Evolutionary conservation across 2,329 filamentous ascomycete species (phyloP), one percentile per base, ranked within the genome.

Genomic region (Setomelanomma holmii): DNA sequence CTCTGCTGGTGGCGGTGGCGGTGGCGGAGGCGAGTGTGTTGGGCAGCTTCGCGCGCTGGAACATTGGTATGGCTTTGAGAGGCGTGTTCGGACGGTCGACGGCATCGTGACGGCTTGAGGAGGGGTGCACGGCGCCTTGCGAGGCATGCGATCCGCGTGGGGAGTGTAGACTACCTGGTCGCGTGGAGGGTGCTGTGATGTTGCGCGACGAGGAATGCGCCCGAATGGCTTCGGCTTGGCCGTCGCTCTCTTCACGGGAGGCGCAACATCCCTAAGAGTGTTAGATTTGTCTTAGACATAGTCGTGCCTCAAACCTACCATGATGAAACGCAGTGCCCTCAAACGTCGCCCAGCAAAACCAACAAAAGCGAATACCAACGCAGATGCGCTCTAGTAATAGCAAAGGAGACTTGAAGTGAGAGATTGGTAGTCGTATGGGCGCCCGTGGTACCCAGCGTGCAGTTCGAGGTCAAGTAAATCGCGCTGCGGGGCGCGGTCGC

Each of bases 1-100:
- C 49, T 34, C 50, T 45, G 40, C 43, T 48, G 49, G 56, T 61
- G 38, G 56, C 48, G 20, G 54, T 53, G n/a, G n/a, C 21, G 64
- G 57, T 12, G 64, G n/a, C n/a, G n/a, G n/a, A 60, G 34, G 57
- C 55, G 43, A 71, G 66, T 2, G 64, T 63, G 20, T 53, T 58
- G n/a, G 71, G 71, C 7, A 74, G 58, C 22, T 58, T 59, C 5
- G 67, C 66, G 50, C 69, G 68, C 43, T 64, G 63, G 23, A 49
- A 45, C 1, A 61, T 43, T n/a, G 62, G 53, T 19, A 72, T 63
- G 6, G 61, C 58, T 24, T 60, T 67, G 6, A 73, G 54, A 7
- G 61, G 61, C 14, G 55, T 52, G 44, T 72, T 73, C 1, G 69
- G 69, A 35, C 64, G 66, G 40, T 57, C 53, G 24, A 53, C 19